phyloP scores from a whole-genome alignment of 2,329 filamentous ascomycete genomes.

The Coniella vitis region DNA sequence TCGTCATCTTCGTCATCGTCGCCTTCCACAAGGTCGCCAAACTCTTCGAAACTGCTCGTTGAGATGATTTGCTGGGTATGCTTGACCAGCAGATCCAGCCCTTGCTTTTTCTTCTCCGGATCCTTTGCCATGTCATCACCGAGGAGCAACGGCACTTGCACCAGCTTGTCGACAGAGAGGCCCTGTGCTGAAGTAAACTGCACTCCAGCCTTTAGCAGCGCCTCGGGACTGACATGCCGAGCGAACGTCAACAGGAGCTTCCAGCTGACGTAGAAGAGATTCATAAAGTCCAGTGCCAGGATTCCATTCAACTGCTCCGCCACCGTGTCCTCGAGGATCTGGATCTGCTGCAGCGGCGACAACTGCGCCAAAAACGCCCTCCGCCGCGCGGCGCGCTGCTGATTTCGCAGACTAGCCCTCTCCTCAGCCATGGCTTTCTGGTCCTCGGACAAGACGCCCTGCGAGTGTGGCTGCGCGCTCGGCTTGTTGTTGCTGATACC shows the following conservation, averaged over 20 bases:
- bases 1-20: no score
- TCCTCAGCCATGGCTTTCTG: background rate
- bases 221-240: no score
- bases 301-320: constrained; percentile 18
- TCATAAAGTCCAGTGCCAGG: constrained; percentile 22
- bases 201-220: no score
- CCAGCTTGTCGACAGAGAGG: no score
- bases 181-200: background rate
- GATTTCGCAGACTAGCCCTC: background rate
- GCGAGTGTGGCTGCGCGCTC: background rate
- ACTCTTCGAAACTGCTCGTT: background rate
- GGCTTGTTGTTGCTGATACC: background rate
- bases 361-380: constrained; percentile 15
- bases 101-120: background rate
- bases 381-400: constrained; percentile 1
- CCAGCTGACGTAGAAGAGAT: constrained; percentile 18
- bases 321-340: constrained; percentile 19
- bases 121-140: background rate
- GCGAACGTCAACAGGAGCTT: constrained; percentile 14
- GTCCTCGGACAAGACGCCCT: background rate
- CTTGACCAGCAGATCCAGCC: background rate
- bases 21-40: background rate
- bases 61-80: background rate
- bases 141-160: background rate
- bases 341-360: constrained; percentile 20